A percentile compares a stretch with the other conserved stretches of the same genome.
These are phyloP conservation scores for Anisodus acutangulus DNA, from an alignment of 257 asterid genomes.

Conservation along the genomic window DNA sequence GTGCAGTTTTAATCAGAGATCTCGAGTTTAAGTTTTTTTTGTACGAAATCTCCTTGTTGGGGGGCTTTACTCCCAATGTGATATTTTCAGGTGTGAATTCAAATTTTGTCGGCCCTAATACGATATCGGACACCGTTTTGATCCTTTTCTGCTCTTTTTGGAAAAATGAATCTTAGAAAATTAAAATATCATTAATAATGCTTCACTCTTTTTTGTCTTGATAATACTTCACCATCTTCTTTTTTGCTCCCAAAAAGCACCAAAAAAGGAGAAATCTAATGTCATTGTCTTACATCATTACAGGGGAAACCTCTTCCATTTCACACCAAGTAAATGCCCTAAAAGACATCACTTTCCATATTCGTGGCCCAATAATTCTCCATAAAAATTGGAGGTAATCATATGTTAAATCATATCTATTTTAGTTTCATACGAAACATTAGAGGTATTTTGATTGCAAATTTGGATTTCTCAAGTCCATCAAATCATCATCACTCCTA, in stretches of 20 bases:
- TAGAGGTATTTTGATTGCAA: neutral
- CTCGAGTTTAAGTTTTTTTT: too few species aligned
- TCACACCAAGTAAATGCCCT: conserved; percentile 36
- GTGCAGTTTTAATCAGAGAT: too few species aligned
- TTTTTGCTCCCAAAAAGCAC: neutral
- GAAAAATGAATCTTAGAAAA: neutral
- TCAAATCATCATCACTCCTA: neutral
- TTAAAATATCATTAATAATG: neutral
- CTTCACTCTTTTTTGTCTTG: neutral
- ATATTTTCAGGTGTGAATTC: too few species aligned
- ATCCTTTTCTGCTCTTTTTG: neutral
- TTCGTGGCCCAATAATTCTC: conserved; percentile 49
- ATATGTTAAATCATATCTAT: conserved; percentile 17
- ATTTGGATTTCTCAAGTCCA: neutral
- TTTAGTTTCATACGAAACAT: conserved; percentile 36
- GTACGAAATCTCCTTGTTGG: too few species aligned
- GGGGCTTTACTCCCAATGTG: too few species aligned
- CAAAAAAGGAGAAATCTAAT: conserved; percentile 36
- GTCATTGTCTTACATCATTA: conserved; percentile 48
- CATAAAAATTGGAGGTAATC: conserved; percentile 29
- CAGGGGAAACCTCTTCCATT: conserved; percentile 24
- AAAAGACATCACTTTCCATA: conserved; percentile 1
- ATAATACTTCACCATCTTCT: neutral
- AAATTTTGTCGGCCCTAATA: too few species aligned
- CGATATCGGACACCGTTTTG: too few species aligned